Base-by-base conservation (phyloP, 2,329 filamentous ascomycete genomes). In the Malbranchea cinnamomea region DNA sequence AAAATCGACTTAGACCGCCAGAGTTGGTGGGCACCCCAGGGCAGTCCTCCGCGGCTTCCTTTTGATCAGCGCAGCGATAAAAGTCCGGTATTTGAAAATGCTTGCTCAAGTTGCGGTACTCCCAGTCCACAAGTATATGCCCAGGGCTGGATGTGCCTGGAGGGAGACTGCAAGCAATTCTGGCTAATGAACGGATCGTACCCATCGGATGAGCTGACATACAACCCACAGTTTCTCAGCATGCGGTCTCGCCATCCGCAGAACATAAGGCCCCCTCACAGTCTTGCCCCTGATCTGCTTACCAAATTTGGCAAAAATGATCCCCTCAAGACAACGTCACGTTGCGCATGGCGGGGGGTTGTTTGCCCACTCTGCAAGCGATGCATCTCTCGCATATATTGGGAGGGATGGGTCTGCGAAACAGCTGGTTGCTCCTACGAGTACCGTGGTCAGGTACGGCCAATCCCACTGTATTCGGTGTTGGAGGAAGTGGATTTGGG, bases 321-420 rank as follows among this genome's bases (percentile, higher is more conserved):
- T 0, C 52, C 55, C 9, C 48, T 54, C 1, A 43, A 54, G 4
- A 63, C 67, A 3, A 63, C 66, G 0, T 62, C 68, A 7, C 52
- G 56, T 2, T 48, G 57, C 6, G 70, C 66, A 33, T 75, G 70
- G 43, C 58, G 60, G 29, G 78, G 78, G 0, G 67, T 82, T 26
- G 68, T 78, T 2, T 85, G 79, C 40, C 71, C 70, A 0, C 35
- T 53, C 2, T 84, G 79, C 38, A 54, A 60, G 0, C 63, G 68
- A 23, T 80, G 77, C 41, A 71, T 63, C 23, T 62, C 70, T 2
- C 63, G 78, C 1, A 56, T 65, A 9, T 50, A 61, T 14, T 84
- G 76, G 74, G 53, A 51, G 4, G 60, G 63, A 1, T 81, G 74
- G 75, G 49, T 55, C 15, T 84, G 77, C 36, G 56, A 63, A 24